These are phyloP conservation scores for Vaucheria bursata DNA, from an alignment of 352 stramenopile species.

Conservation along the genomic window DNA sequence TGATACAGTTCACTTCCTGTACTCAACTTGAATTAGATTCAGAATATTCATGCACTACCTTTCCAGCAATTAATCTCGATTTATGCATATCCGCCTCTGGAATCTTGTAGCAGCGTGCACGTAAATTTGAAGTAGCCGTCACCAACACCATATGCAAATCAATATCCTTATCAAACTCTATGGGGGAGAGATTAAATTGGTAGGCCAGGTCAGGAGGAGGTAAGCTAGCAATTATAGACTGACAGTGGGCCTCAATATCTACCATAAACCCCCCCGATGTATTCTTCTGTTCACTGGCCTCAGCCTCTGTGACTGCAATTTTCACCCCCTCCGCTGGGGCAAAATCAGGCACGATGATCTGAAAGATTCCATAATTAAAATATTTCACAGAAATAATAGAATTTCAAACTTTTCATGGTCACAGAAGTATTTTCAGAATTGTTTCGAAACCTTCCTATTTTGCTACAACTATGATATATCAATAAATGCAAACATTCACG, in stretches of 20 bases:
- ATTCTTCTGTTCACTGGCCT: slow-evolving; percentile 77
- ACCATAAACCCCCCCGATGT: slow-evolving; percentile 57
- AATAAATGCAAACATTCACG: no score
- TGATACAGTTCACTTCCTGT: no score
- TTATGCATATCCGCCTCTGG: slow-evolving; percentile 90
- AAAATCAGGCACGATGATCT: slow-evolving; percentile 81
- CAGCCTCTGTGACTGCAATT: slow-evolving; percentile 92
- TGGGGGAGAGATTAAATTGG: slow-evolving; percentile 77
- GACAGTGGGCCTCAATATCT: slow-evolving; percentile 96
- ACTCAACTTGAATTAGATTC: no score
- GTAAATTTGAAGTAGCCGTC: slow-evolving; percentile 89
- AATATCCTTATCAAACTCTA: slow-evolving; percentile 98
- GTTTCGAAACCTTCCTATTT: no score
- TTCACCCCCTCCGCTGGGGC: slow-evolving; percentile 85
- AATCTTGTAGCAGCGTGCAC: slow-evolving; percentile 96
- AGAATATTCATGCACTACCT: no score
- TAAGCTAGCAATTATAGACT: slow-evolving; percentile 92
- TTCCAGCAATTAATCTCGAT: slow-evolving; percentile 95
- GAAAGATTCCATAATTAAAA: not conserved
- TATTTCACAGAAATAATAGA: not conserved
- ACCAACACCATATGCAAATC: slow-evolving; percentile 96
- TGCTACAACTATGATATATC: no score
- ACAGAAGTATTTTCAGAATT: no score
- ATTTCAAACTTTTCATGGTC: not conserved
- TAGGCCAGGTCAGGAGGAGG: slow-evolving; percentile 89